Base-by-base conservation (phyloP, 495 filamentous ascomycete genomes). In the Neurospora sp. region DNA sequence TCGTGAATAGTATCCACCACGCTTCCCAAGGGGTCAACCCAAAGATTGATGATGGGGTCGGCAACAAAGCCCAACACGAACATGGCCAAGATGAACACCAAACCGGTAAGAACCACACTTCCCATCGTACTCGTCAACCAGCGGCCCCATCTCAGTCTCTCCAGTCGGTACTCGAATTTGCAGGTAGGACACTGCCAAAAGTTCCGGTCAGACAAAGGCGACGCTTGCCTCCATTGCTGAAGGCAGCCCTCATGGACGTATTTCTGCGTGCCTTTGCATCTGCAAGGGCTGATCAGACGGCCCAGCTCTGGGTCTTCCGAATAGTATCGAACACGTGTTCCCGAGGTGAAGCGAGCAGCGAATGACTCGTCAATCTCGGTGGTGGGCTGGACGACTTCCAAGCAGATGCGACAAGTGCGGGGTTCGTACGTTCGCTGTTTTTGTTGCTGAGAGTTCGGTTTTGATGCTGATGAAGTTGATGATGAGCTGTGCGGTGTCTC, bases 211-310 rank as follows among this genome's bases (percentile, higher is more conserved):
- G 91, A 89, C 38, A 83, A 77, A 8, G 92, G 91, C 78, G 94
- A 89, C 10, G 91, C 85, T 69, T 90, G 85, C 73, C 96, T 90
- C 96, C 96, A 98, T 39, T 86, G 82, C 78, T 94, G 90, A 22
- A 99, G 85, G 80, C 96, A 99, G n/a, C 89, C 92, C 79, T 97
- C 93, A 80, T 99, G 96, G 41, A 98, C 94, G 84, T 97, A 98
- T 82, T 91, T 91, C 72, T 94, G 92, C 16, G 91, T 92, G 71
- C 96, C 96, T 82, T 92, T 95, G 85, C 96, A 99, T 81, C 90
- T 89, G 85, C 96, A 99, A 5, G 96, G 96, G 38, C 92, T 90
- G 69, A 99, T 86, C n/a, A 99, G 84, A 6, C 93, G 90, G 45
- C 93, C 94, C 41, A 87, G 83, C 71, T 91, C 88, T n/a, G 90